These are phyloP conservation scores for Blastobotrys mokoenaii DNA, from an alignment of 805 yeast genomes.

Conservation along the genomic window DNA sequence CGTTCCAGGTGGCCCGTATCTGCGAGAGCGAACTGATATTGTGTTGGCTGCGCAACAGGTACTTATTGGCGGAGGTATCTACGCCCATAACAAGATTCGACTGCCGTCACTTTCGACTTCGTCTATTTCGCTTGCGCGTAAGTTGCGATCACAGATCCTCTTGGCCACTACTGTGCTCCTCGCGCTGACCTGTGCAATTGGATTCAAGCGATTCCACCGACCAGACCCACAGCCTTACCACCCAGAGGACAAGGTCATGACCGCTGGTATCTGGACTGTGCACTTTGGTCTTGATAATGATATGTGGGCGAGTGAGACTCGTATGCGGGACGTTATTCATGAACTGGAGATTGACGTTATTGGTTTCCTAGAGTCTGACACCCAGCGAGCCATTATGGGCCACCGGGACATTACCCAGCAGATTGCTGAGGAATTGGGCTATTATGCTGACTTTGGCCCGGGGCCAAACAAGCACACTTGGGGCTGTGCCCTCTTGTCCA, in stretches of 20 bases:
- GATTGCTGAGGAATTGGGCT: slow-evolving; percentile 83
- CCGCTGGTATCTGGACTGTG: slow-evolving; percentile 97
- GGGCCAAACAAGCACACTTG: slow-evolving; percentile 97
- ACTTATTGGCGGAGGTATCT: slow-evolving; percentile 46
- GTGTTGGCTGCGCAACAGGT: slow-evolving; percentile 51
- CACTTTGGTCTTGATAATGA: slow-evolving; percentile 96
- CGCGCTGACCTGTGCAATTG: slow-evolving; percentile 42
- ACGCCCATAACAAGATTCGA: slow-evolving; percentile 20
- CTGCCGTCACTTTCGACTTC: slow-evolving; percentile 11
- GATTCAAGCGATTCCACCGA: slow-evolving; percentile 49
- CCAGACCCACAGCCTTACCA: slow-evolving; percentile 59
- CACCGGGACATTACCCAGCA: slow-evolving; percentile 89
- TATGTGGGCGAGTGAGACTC: slow-evolving; percentile 92
- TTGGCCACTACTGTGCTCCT: slow-evolving; percentile 32
- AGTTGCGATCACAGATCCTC: slow-evolving; percentile 19
- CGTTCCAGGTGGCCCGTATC: slow-evolving; percentile 85
- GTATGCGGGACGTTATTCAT: slow-evolving; percentile 74
- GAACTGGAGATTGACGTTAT: slow-evolving; percentile 88
- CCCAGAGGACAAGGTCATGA: slow-evolving; percentile 61
- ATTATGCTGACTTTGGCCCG: slow-evolving; percentile 96
- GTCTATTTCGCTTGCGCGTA: slow-evolving; percentile 17
- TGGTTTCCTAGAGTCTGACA: slow-evolving; percentile 87
- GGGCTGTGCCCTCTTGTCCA: slow-evolving; percentile 90
- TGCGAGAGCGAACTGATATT: slow-evolving; percentile 83
- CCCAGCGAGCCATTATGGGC: slow-evolving; percentile 90